Percentiles rank a stretch among this genome's conserved stretches.
Evolutionary conservation across 108 stramenopile genomes (phyloP).

Genomic region (Pseudonitzschia multiseries): DNA sequence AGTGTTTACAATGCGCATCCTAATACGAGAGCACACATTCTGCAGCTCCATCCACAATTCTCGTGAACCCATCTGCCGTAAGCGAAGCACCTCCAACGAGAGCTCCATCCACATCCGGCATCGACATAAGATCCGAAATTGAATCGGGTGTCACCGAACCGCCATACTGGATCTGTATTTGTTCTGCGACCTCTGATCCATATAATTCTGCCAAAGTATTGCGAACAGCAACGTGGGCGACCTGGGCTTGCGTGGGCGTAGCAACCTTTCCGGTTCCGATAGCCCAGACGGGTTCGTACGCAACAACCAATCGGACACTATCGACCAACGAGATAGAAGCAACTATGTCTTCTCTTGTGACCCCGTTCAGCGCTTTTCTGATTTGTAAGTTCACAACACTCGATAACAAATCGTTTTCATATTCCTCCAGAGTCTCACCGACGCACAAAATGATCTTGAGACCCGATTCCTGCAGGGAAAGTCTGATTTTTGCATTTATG

Average conservation of each 20-base stretch:
- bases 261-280: constrained; percentile 91
- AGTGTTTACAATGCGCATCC: neutral
- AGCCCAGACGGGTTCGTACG: constrained; percentile 96
- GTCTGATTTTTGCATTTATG: constrained; percentile 85
- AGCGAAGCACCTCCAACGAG: constrained; percentile 82
- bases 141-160: constrained; percentile 75
- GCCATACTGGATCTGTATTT: constrained; percentile 72
- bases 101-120: constrained; percentile 81
- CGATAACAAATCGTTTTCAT: constrained; percentile 75
- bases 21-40: neutral
- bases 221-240: constrained; percentile 54
- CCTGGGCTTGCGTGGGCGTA: constrained; percentile 70
- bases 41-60: constrained; percentile 62
- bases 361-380: constrained; percentile 63
- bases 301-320: constrained; percentile 61
- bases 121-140: constrained; percentile 63
- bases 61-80: constrained; percentile 71
- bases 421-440: constrained; percentile 90
- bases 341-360: constrained; percentile 27
- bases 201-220: constrained; percentile 50
- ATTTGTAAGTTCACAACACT: constrained; percentile 61
- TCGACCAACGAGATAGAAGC: neutral
- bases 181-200: constrained; percentile 49
- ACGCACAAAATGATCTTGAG: constrained; percentile 93
- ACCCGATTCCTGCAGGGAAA: constrained; percentile 70